Evolutionary conservation across 768 basidiomycete genomes (phyloP).

Genomic region (Russula foetens): DNA sequence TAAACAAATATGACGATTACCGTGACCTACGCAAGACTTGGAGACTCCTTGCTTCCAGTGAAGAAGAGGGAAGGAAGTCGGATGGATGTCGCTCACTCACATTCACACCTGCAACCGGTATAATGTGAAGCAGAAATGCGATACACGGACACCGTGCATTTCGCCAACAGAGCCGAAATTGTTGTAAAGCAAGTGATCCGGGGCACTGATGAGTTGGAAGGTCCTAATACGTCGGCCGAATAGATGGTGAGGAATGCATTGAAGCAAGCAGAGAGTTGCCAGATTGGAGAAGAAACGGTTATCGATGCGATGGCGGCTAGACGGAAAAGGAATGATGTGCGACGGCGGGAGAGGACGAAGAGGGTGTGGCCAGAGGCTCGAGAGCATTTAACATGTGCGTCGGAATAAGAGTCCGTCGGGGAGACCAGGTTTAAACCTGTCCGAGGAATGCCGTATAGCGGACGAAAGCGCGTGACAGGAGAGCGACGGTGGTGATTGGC

Average conservation of each 20-base stretch:
- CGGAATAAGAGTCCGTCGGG: background rate
- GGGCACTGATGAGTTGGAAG: conserved; percentile 3
- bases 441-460: background rate
- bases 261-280: conserved; percentile 7
- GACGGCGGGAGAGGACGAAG: background rate
- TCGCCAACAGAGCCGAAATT: conserved; percentile 8
- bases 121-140: background rate
- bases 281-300: conserved; percentile 2
- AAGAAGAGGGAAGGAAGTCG: background rate
- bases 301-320: conserved; percentile 5
- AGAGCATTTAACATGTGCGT: background rate
- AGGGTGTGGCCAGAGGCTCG: too few species aligned
- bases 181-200: background rate
- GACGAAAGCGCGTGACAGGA: background rate
- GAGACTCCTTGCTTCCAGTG: background rate
- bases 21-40: background rate
- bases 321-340: background rate
- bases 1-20: background rate
- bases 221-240: conserved; percentile 4
- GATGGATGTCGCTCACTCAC: background rate
- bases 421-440: background rate
- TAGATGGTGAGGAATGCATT: background rate
- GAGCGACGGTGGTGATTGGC: background rate
- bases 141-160: background rate
- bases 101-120: background rate